These are phyloP conservation scores for Geotrichum citri-aurantii DNA, from an alignment of 1,139 yeast species.

Conservation along the genomic window DNA sequence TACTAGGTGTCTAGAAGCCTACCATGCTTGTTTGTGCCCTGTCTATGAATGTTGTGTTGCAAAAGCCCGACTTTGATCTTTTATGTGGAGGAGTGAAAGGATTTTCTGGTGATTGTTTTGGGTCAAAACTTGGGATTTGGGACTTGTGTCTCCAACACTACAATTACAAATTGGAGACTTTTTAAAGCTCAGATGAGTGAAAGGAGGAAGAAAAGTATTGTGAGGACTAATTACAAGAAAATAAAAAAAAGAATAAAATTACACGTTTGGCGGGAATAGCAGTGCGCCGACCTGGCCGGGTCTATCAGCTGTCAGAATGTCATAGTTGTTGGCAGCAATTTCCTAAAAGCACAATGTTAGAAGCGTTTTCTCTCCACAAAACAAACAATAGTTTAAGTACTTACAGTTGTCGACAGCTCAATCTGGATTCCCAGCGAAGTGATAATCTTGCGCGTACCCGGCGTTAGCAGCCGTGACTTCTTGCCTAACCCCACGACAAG, in stretches of 20 bases:
- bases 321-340: conserved; percentile 67
- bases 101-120: background rate
- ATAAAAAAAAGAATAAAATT: conserved; percentile 14
- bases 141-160: background rate
- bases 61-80: background rate
- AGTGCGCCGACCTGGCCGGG: conserved; percentile 66
- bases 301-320: conserved; percentile 72
- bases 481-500: conserved; percentile 65
- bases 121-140: background rate
- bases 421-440: conserved; percentile 58
- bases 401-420: conserved; percentile 57
- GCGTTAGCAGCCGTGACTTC: conserved; percentile 57
- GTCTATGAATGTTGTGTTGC: background rate
- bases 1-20: background rate
- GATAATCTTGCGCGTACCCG: conserved; percentile 46
- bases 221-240: background rate
- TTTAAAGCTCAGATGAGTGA: background rate
- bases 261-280: conserved; percentile 64
- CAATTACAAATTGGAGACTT: background rate
- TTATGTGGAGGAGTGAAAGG: background rate
- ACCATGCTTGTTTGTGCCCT: background rate
- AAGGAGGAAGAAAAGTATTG: background rate
- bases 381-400: conserved; percentile 14
- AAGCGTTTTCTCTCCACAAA: background rate
- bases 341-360: conserved; percentile 23